phyloP scores from a whole-genome alignment of 2,329 filamentous ascomycete genomes.

The Ustulina deusta region DNA sequence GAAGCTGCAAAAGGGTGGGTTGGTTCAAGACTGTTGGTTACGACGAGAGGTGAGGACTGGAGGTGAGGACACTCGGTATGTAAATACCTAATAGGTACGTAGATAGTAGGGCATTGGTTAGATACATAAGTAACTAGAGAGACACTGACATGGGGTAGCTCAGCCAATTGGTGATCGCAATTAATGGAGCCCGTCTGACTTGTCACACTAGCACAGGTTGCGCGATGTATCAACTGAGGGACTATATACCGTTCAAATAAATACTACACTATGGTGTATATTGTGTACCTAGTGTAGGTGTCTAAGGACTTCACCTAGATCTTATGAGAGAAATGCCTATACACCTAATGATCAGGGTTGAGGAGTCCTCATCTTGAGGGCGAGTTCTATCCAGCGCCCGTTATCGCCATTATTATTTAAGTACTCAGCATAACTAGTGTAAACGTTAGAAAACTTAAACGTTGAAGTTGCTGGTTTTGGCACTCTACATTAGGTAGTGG shows the following conservation, averaged over 20 bases:
- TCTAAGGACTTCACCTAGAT: background rate
- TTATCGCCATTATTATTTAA: background rate
- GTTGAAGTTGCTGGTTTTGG: too few relatives aligned
- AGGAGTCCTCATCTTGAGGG: background rate
- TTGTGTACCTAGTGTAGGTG: background rate
- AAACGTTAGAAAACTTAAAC: too few relatives aligned
- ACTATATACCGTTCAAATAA: background rate
- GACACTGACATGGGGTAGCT: slow-evolving; percentile 6
- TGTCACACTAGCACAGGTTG: slow-evolving; percentile 8
- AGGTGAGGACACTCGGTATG: background rate
- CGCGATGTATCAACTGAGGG: background rate
- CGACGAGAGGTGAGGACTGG: background rate
- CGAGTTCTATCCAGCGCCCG: background rate
- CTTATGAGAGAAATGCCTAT: background rate
- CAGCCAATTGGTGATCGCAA: background rate
- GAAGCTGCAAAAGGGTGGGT: background rate
- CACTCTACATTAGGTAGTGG: too few relatives aligned
- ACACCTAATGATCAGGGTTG: background rate
- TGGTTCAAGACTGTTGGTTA: background rate
- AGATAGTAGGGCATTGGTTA: background rate
- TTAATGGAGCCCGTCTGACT: slow-evolving; percentile 11
- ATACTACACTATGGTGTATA: too few relatives aligned
- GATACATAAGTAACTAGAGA: background rate
- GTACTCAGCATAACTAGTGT: too few relatives aligned
- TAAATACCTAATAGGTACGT: background rate